Evolutionary conservation across 768 basidiomycete species (phyloP).

Genomic region (Strobilomyces confusus): DNA sequence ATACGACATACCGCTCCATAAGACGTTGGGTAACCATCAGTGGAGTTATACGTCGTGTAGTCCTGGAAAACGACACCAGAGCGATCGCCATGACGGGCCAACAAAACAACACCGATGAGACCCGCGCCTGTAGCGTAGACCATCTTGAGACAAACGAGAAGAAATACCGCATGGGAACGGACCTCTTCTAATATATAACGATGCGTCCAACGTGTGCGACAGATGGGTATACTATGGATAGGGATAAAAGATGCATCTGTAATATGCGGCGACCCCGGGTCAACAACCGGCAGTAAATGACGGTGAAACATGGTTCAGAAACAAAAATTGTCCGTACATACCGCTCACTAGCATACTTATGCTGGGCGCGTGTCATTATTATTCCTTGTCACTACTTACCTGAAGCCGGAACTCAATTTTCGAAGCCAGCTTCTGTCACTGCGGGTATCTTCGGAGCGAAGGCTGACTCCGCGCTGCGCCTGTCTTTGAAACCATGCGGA

Average conservation of each 20-base stretch:
- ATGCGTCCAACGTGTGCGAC: not conserved
- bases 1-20: conserved; percentile 57
- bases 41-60: conserved; percentile 61
- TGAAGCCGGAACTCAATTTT: not conserved
- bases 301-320: not conserved
- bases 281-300: not conserved
- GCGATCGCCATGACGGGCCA: conserved; percentile 47
- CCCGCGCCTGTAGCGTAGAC: conserved; percentile 22
- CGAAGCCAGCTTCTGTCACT: not conserved
- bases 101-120: conserved; percentile 67
- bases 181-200: conserved; percentile 7
- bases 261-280: too few relatives aligned
- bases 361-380: not conserved
- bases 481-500: not conserved
- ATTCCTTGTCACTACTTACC: not conserved
- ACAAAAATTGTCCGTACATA: not conserved
- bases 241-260: too few relatives aligned
- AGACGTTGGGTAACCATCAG: conserved; percentile 55
- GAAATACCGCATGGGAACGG: not conserved
- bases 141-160: conserved; percentile 14
- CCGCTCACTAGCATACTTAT: not conserved
- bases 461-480: too few relatives aligned
- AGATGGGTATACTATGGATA: not conserved
- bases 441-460: not conserved
- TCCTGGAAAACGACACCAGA: conserved; percentile 58